These are phyloP conservation scores for Podila minutissima DNA, from an alignment of 192 early-diverging fungal species.

Conservation along the genomic window DNA sequence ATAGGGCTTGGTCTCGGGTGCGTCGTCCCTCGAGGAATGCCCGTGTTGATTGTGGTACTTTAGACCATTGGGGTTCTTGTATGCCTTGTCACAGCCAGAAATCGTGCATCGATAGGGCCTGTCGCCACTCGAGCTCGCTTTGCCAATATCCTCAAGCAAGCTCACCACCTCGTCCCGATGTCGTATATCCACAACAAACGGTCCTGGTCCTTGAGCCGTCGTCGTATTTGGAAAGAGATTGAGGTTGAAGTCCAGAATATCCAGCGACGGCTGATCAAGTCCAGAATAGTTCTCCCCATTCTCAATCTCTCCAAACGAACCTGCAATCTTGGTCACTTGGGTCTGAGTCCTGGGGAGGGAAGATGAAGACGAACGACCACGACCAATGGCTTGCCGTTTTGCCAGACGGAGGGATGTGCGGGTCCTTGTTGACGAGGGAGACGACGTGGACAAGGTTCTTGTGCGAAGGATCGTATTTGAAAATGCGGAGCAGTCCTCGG, in stretches of 20 bases:
- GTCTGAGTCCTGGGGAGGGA: background rate
- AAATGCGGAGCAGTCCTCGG: background rate
- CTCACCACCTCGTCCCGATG: conserved; percentile 1
- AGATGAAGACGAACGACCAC: background rate
- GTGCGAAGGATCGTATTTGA: background rate
- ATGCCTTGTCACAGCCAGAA: conserved; percentile 90
- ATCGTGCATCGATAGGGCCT: conserved; percentile 91
- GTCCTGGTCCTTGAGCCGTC: background rate
- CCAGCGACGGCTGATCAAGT: background rate
- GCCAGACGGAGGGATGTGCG: background rate
- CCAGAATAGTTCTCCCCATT: no score
- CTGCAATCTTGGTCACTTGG: background rate
- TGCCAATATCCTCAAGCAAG: conserved; percentile 5
- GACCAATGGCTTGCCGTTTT: background rate
- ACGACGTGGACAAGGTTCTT: background rate
- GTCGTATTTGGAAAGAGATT: background rate
- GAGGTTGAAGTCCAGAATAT: background rate
- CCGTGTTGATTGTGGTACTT: conserved; percentile 98
- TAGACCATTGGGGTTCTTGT: conserved; percentile 98
- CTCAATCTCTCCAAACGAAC: background rate
- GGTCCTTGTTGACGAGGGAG: background rate
- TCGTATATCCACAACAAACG: background rate
- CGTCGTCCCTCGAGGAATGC: conserved; percentile 65
- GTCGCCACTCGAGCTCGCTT: conserved; percentile 46
- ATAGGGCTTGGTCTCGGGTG: conserved; percentile 62